Evolutionary conservation across 768 basidiomycete genomes (phyloP).

Genomic region (Leccinum arenicola): DNA sequence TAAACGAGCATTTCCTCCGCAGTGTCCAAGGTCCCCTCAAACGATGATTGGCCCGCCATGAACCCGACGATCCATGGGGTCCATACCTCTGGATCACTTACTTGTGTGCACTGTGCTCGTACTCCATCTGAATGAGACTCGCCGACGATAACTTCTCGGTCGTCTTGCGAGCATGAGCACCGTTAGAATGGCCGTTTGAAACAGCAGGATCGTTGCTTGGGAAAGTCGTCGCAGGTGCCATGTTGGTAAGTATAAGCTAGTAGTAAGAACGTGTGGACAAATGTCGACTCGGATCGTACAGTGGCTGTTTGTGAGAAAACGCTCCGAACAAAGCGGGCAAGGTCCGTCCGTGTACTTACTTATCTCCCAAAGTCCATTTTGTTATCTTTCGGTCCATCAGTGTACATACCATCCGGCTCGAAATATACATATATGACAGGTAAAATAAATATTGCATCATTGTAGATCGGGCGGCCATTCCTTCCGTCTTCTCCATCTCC

Average conservation of each 20-base stretch:
- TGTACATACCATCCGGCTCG: background rate
- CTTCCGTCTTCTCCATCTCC: constrained; percentile 59
- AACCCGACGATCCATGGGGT: background rate
- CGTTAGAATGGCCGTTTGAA: constrained; percentile 17
- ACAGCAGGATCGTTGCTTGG: background rate
- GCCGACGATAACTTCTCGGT: constrained; percentile 48
- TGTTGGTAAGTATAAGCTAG: constrained; percentile 6
- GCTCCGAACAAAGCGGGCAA: constrained; percentile 1
- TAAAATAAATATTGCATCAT: constrained; percentile 32
- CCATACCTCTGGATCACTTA: constrained; percentile 37
- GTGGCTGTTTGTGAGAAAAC: constrained; percentile 1
- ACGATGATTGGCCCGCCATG: constrained; percentile 14
- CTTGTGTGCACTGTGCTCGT: constrained; percentile 87
- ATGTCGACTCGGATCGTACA: background rate
- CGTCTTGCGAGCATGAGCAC: constrained; percentile 11
- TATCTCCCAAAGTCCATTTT: background rate
- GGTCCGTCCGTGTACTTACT: constrained; percentile 19
- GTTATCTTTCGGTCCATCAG: background rate
- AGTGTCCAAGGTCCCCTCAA: constrained; percentile 6
- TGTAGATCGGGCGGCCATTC: constrained; percentile 71
- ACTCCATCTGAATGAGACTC: constrained; percentile 76
- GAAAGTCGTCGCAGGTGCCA: constrained; percentile 26
- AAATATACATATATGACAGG: constrained; percentile 1
- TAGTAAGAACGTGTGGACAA: background rate
- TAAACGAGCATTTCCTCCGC: constrained; percentile 6